Conservation (phyloP, 2,329 filamentous ascomycete species). For the Talaromyces islandicus region DNA sequence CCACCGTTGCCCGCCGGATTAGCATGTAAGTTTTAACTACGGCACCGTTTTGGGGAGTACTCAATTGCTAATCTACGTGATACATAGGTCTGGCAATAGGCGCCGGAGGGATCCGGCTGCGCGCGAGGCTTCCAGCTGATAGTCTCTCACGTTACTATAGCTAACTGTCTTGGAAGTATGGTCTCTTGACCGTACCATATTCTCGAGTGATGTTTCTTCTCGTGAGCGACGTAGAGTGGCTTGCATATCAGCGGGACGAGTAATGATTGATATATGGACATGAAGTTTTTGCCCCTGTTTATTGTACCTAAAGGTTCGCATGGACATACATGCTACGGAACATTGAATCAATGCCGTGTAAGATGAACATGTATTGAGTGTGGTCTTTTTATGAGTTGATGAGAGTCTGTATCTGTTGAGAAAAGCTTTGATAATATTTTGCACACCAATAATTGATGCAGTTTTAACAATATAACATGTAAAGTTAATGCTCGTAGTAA, state of each 20-base stretch:
- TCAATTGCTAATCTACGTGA: constrained; percentile 1
- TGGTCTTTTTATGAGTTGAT: background rate
- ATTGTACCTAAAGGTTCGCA: background rate
- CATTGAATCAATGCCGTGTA: background rate
- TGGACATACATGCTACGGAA: background rate
- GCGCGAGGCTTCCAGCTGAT: constrained; percentile 6
- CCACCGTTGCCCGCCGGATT: constrained; percentile 80
- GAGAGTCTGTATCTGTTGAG: background rate
- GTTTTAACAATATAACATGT: background rate
- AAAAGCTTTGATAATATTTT: background rate
- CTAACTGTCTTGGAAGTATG: background rate
- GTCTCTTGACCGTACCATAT: background rate
- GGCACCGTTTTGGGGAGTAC: background rate
- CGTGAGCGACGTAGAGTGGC: constrained; percentile 4
- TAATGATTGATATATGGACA: constrained; percentile 9
- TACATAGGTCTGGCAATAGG: constrained; percentile 10
- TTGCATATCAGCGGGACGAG: constrained; percentile 8
- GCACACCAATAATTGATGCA: background rate
- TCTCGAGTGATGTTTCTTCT: background rate
- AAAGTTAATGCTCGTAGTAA: background rate
- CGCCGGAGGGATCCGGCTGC: constrained; percentile 10
- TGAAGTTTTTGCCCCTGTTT: background rate
- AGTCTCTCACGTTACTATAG: background rate
- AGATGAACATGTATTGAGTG: background rate
- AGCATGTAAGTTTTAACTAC: constrained; percentile 71